Base-by-base conservation (phyloP, 1,284 basidiomycete genomes). In the Caloboletus firmus region DNA sequence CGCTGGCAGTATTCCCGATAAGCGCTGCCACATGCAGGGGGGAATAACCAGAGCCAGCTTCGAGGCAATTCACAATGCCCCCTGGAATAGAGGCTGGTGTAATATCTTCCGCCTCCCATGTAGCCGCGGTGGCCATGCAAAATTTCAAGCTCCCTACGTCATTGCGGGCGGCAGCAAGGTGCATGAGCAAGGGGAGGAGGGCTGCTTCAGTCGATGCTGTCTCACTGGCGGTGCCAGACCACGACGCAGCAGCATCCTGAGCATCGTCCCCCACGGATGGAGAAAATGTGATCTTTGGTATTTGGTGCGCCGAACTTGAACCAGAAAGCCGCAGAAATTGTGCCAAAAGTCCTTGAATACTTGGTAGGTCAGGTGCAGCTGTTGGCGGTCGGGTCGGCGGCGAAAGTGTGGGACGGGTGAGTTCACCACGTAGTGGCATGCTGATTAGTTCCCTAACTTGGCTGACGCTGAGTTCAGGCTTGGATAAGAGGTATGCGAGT, bases 401-500 rank as follows among this genome's bases (percentile, higher is more conserved):
- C 49, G 76, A 62, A 63, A 63, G 65, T 20, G 71, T 59, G 12
- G 81, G 70, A 35, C 77, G 74, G 0, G 91, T 93, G 28, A 97
- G 82, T 70, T 97, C 95, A 28, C 95, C 94, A 6, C 95, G 88
- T 12, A 97, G 77, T 7, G 93, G 87, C 41, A 80, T 82, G 10
- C 83, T 78, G 60, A 97, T 83, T n/a, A 96, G 78, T 46, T 84
- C 76, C 52, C 92, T 83, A 51, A 96, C 82, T 71, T 93, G 82
- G 17, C 75, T 68, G 0, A 79, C 67, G 1, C 82, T 78, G 3
- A 96, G 78, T 61, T 93, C 89, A 1, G 85, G 77, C 67, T 97
- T 96, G 6, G 90, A 92, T 31, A 97, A 79, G 9, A 97, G 80
- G 63, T 97, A 97, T 43, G 87, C 83, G 10, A 97, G 79, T 72